A percentile compares a stretch with the other conserved stretches of the same genome.
Evolutionary conservation across 2,329 filamentous ascomycete species (phyloP).

Genomic region (Sporothrix schenckii): DNA sequence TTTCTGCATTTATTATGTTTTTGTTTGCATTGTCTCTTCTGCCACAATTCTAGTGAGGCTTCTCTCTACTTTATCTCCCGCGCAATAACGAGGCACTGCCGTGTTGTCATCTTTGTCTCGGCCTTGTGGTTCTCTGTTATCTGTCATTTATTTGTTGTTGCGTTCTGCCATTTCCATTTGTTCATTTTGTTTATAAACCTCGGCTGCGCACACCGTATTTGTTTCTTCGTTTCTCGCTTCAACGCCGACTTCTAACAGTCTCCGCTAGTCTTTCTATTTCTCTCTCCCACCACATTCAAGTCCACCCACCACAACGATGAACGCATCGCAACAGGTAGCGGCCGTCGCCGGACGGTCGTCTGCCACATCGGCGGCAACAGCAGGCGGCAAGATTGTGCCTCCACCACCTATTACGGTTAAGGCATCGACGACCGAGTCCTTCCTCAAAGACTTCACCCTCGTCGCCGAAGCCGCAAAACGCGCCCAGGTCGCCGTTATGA

Average conservation of each 20-base stretch:
- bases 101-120: slow-evolving; percentile 12
- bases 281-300: neutral
- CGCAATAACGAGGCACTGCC: slow-evolving; percentile 6
- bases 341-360: neutral
- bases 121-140: slow-evolving; percentile 17
- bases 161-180: neutral
- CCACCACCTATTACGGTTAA: slow-evolving; percentile 42
- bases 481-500: slow-evolving; percentile 85
- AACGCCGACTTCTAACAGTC: slow-evolving; percentile 5
- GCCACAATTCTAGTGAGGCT: neutral
- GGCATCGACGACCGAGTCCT: slow-evolving; percentile 56
- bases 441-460: slow-evolving; percentile 79
- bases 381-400: slow-evolving; percentile 37
- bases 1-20: neutral
- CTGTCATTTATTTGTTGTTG: slow-evolving; percentile 13
- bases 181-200: slow-evolving; percentile 11
- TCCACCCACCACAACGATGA: slow-evolving; percentile 18
- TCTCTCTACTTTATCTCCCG: neutral
- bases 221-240: neutral
- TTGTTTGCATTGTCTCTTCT: slow-evolving; percentile 2
- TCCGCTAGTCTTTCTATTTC: neutral
- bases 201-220: neutral
- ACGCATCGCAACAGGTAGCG: slow-evolving; percentile 20
- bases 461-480: slow-evolving; percentile 91
- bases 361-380: neutral